Evolutionary conservation across 495 filamentous ascomycete species (phyloP).

Genomic region (Neurospora sp.): DNA sequence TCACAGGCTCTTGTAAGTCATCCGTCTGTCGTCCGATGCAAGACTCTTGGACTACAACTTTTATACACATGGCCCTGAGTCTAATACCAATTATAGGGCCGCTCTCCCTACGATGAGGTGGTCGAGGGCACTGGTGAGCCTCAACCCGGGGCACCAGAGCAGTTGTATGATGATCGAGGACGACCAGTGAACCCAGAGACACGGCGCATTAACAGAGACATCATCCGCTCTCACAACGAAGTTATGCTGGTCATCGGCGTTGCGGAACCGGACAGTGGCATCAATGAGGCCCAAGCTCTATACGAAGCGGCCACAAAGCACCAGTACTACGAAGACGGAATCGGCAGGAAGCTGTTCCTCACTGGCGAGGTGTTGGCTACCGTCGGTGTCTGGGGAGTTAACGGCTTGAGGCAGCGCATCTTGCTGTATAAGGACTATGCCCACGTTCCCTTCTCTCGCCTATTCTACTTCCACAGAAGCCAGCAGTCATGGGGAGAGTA

Average conservation of each 20-base stretch:
- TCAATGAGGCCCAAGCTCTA: slow-evolving; percentile 13
- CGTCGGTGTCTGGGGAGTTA: slow-evolving; percentile 42
- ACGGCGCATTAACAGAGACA: slow-evolving; percentile 37
- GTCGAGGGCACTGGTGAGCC: slow-evolving; percentile 34
- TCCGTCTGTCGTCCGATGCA: background rate
- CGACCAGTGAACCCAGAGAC: slow-evolving; percentile 55
- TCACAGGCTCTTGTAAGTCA: slow-evolving; percentile 40
- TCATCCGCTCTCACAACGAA: slow-evolving; percentile 47
- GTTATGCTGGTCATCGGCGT: slow-evolving; percentile 48
- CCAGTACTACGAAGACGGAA: slow-evolving; percentile 27
- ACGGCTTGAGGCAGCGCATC: slow-evolving; percentile 41
- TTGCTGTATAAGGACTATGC: slow-evolving; percentile 39
- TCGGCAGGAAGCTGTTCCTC: slow-evolving; percentile 29
- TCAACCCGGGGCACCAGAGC: slow-evolving; percentile 38
- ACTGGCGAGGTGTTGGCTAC: slow-evolving; percentile 28
- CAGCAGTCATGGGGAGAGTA: slow-evolving; percentile 20
- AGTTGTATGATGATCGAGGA: slow-evolving; percentile 62
- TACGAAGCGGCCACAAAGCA: slow-evolving; percentile 19
- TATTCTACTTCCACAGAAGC: slow-evolving; percentile 19
- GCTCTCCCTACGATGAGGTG: slow-evolving; percentile 62
- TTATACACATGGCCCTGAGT: background rate
- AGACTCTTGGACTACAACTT: background rate
- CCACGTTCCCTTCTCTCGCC: slow-evolving; percentile 25
- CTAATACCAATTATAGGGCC: slow-evolving; percentile 40
- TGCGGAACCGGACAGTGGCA: slow-evolving; percentile 34